These are phyloP conservation scores for Nematodospora valgi DNA, from an alignment of 805 yeast genomes.

Conservation along the genomic window DNA sequence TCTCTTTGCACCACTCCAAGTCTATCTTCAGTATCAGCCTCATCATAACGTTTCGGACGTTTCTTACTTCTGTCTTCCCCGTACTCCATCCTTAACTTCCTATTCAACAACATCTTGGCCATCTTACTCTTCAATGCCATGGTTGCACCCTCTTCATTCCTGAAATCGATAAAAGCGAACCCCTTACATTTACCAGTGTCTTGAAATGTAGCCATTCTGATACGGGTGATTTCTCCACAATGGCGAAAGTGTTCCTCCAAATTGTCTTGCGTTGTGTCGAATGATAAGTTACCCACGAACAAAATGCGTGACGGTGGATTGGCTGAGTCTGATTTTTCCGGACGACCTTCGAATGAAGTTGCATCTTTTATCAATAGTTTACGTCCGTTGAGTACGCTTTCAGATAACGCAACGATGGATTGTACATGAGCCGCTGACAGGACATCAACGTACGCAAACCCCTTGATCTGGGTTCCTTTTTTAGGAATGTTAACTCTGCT, in stretches of 20 bases:
- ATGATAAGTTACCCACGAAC: conserved; percentile 90
- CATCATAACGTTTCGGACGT: conserved; percentile 39
- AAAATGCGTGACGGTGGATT: conserved; percentile 87
- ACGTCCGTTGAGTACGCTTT: conserved; percentile 74
- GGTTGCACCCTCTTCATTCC: conserved; percentile 76
- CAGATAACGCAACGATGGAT: conserved; percentile 65
- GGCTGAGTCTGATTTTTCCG: conserved; percentile 45
- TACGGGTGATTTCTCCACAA: conserved; percentile 80
- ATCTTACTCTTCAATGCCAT: conserved; percentile 72
- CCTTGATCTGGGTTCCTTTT: conserved; percentile 64
- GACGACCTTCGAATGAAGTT: conserved; percentile 83
- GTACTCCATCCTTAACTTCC: conserved; percentile 80
- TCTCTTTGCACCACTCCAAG: conserved; percentile 11
- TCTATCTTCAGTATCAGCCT: conserved; percentile 6
- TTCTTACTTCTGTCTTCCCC: conserved; percentile 94
- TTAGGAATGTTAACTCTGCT: conserved; percentile 80
- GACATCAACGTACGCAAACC: conserved; percentile 91
- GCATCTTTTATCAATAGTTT: conserved; percentile 81
- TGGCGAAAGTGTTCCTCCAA: conserved; percentile 81
- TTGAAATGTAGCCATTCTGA: conserved; percentile 97
- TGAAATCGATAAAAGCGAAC: conserved; percentile 88
- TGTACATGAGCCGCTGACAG: conserved; percentile 54
- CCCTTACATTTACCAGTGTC: conserved; percentile 97
- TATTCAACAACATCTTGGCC: conserved; percentile 62
- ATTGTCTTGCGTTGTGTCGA: conserved; percentile 81